Evolutionary conservation across 495 filamentous ascomycete species (phyloP).

Genomic region (Lentithecium fluviatile): DNA sequence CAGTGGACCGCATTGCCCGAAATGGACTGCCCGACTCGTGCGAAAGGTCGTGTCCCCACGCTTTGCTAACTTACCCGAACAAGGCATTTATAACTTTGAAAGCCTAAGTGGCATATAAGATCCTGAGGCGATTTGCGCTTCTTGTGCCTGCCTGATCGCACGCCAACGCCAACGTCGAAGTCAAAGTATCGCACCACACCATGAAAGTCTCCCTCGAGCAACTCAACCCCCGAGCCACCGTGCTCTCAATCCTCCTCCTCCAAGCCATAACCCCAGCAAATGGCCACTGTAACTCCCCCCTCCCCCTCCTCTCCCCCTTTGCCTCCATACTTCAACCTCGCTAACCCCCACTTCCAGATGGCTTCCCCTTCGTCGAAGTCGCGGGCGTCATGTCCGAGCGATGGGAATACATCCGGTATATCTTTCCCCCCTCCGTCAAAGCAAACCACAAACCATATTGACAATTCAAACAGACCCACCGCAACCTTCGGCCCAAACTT

Average conservation of each 20-base stretch:
- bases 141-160: no score
- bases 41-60: no score
- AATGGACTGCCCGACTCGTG: no score
- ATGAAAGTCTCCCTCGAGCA: slow-evolving; percentile 9
- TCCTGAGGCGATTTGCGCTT: no score
- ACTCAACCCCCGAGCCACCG: background rate
- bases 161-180: background rate
- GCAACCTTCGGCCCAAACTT: background rate
- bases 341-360: slow-evolving; percentile 1
- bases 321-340: no score
- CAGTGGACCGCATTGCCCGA: no score
- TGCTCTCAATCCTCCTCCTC: slow-evolving; percentile 5
- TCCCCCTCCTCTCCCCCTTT: no score
- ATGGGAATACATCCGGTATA: slow-evolving; percentile 13
- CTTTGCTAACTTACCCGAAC: no score
- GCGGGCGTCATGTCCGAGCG: slow-evolving; percentile 4
- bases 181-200: background rate
- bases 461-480: background rate
- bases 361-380: slow-evolving; percentile 8
- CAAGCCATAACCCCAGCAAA: background rate
- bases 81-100: no score
- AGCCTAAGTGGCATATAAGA: no score
- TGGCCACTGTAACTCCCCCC: slow-evolving; percentile 11
- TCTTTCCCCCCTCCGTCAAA: background rate
- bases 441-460: no score